Evolutionary conservation across 2,329 filamentous ascomycete genomes (phyloP).

Genomic region (Juglanconis juglandina): DNA sequence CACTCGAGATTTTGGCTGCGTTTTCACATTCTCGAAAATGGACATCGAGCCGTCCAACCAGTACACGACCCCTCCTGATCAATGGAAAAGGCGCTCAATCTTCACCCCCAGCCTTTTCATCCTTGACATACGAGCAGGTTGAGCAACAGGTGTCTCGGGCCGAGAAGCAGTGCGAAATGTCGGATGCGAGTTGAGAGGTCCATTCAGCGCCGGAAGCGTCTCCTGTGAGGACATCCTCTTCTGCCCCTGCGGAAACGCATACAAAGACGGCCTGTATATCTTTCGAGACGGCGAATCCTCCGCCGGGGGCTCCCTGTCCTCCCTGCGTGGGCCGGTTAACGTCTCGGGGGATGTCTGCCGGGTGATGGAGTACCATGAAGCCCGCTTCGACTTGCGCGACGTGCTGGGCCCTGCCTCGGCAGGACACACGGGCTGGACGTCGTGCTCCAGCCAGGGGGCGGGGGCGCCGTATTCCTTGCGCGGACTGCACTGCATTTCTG

Average conservation of each 20-base stretch:
- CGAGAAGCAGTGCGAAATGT: not conserved
- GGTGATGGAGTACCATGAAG: not conserved
- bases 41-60: too few relatives aligned
- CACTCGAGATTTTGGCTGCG: too few relatives aligned
- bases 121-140: not conserved
- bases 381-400: not conserved
- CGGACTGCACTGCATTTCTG: not conserved
- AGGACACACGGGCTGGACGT: not conserved
- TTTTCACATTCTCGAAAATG: too few relatives aligned
- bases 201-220: not conserved
- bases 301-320: too few relatives aligned
- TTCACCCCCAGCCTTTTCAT: not conserved
- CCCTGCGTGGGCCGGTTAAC: not conserved
- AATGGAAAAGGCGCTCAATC: not conserved
- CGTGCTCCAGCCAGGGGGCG: not conserved
- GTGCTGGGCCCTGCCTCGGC: not conserved
- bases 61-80: not conserved
- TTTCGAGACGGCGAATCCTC: too few relatives aligned
- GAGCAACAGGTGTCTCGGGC: not conserved
- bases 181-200: not conserved
- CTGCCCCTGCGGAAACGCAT: not conserved
- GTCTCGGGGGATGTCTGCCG: not conserved
- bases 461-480: not conserved
- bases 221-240: not conserved
- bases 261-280: not conserved